These are phyloP conservation scores for Globisporangium solare DNA, from an alignment of 352 stramenopile species.

Conservation along the genomic window DNA sequence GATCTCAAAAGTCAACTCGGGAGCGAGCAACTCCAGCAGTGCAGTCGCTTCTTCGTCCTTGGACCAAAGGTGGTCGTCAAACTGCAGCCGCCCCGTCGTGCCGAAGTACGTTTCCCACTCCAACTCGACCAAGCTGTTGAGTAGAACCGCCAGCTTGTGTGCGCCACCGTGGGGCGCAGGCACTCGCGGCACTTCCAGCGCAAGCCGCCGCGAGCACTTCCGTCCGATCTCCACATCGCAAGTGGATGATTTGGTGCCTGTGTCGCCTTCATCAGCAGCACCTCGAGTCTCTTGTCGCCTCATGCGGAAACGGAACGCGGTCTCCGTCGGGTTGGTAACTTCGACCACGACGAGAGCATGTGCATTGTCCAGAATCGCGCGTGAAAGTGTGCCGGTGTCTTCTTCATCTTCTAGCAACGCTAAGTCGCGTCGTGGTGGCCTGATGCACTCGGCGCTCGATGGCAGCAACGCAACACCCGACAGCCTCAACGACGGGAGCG, in stretches of 20 bases:
- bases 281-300: neutral
- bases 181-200: constrained; percentile 37
- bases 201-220: constrained; percentile 39
- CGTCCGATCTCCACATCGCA: constrained; percentile 42
- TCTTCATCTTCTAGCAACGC: neutral
- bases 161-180: neutral
- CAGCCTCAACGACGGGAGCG: constrained; percentile 48
- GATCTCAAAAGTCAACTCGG: constrained; percentile 31
- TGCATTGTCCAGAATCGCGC: constrained; percentile 39
- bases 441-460: constrained; percentile 18
- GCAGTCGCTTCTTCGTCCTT: neutral
- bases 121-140: constrained; percentile 42
- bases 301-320: constrained; percentile 49
- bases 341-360: constrained; percentile 47
- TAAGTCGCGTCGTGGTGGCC: neutral
- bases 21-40: constrained; percentile 25
- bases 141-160: constrained; percentile 13
- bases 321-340: constrained; percentile 68
- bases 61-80: constrained; percentile 14
- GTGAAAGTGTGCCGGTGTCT: neutral
- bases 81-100: constrained; percentile 23
- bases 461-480: constrained; percentile 32
- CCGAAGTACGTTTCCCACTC: constrained; percentile 58
- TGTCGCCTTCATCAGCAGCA: neutral
- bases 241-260: neutral